Conservation (phyloP, 2,329 filamentous ascomycete species). For the Diaporthe humulicola region DNA sequence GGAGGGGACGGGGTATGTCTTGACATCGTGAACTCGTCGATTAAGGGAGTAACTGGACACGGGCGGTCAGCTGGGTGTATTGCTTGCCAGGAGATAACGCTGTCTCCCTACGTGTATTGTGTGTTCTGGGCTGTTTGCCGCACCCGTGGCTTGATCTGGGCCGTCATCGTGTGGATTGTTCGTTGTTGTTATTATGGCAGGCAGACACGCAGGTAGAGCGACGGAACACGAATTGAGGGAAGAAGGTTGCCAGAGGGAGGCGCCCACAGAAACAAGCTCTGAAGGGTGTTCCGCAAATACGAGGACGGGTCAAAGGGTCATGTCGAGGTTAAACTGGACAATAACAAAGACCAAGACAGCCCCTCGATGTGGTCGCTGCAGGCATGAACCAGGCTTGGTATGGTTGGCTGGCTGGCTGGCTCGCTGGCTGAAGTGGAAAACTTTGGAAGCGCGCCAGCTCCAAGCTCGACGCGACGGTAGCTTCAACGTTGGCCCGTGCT, state of each 20-base stretch:
- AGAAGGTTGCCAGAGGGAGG: neutral
- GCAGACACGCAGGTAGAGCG: neutral
- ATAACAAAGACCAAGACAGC: conserved; percentile 22
- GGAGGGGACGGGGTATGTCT: conserved; percentile 72
- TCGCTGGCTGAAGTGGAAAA: conserved; percentile 26
- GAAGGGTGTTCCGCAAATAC: conserved; percentile 1
- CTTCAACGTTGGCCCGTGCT: conserved; percentile 10
- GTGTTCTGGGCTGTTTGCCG: conserved; percentile 63
- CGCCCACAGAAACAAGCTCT: conserved; percentile 14
- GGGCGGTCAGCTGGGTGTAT: neutral
- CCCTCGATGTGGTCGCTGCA: conserved; percentile 12
- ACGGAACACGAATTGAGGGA: neutral
- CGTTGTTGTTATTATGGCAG: neutral
- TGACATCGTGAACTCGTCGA: conserved; percentile 70
- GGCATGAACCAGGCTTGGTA: conserved; percentile 28
- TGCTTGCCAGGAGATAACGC: conserved; percentile 38
- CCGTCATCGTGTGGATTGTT: conserved; percentile 41
- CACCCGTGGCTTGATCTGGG: conserved; percentile 52
- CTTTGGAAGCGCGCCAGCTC: conserved; percentile 29
- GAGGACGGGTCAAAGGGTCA: conserved; percentile 20
- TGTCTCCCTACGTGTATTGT: conserved; percentile 57
- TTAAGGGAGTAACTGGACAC: conserved; percentile 68
- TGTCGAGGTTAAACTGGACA: conserved; percentile 19
- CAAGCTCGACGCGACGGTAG: conserved; percentile 29
- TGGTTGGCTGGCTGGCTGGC: conserved; percentile 8